Conservation (phyloP, 345 rosid species). For the Trapa incisa region DNA sequence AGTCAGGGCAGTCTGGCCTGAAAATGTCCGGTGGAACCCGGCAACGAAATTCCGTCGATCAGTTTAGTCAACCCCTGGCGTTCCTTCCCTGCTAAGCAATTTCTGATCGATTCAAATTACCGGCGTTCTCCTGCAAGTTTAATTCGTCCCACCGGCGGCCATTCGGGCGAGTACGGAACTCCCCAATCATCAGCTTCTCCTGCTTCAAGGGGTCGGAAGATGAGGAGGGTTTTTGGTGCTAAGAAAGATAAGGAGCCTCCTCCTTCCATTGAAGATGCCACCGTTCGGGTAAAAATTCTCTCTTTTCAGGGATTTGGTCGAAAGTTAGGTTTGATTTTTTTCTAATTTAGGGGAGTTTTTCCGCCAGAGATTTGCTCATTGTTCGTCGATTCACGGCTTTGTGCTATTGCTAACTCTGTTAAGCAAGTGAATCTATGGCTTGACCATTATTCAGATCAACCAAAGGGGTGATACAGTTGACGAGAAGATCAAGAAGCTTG, state of each 20-base stretch:
- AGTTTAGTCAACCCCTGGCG: too few species aligned
- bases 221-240: constrained; percentile 80
- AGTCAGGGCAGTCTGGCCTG: too few species aligned
- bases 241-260: constrained; percentile 94
- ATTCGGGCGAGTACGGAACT: not conserved
- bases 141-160: not conserved
- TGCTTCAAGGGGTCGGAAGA: constrained; percentile 15
- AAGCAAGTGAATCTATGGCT: not conserved
- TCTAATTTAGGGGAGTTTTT: not conserved
- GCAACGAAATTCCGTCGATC: too few species aligned
- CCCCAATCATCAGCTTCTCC: not conserved
- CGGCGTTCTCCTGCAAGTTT: not conserved
- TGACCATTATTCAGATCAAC: constrained; percentile 33
- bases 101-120: not conserved
- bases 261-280: constrained; percentile 69
- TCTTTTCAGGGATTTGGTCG: not conserved
- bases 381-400: not conserved
- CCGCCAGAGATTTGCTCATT: not conserved
- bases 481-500: constrained; percentile 77
- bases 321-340: not conserved
- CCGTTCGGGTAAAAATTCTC: constrained; percentile 48
- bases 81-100: constrained; percentile 4
- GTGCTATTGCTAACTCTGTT: not conserved
- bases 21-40: too few species aligned
- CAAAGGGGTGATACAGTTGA: constrained; percentile 89